Base-by-base conservation (phyloP, 257 asterid species). In the Echites panduratus region DNA sequence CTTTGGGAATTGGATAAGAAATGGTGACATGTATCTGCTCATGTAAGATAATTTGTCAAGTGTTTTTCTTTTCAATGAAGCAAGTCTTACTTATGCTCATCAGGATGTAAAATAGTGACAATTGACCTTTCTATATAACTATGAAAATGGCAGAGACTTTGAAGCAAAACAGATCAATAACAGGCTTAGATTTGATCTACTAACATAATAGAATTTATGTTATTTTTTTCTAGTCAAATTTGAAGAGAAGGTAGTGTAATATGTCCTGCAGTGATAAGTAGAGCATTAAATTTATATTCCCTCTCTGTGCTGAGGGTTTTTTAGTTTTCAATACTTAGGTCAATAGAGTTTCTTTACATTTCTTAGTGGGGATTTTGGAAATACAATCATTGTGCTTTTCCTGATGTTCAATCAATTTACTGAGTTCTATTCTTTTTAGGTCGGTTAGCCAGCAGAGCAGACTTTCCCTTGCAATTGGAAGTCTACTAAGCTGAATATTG, bases 141-240 rank as follows among this genome's bases (percentile, higher is more conserved):
- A 24, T 72, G 41, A 88, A 68, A 68, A 86, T 94, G 47, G 99
- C 99, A 26, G 96, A 83, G 76, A 97, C 97, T 77, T 79, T 94
- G 88, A 89, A 80, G 88, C 89, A 86, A 71, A 94, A 94, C 71
- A 89, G 95, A 40, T 86, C 99, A 16, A 70, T 94, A 66, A 86
- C 93, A n/a, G 84, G 86, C 79, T 70, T 94, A 71, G 97, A 94
- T 82, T 89, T 94, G 59, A n/a, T n/a, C n/a, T n/a, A n/a, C n/a
- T n/a, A n/a, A n/a, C n/a, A n/a, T n/a, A n/a, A n/a, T n/a, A n/a
- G n/a, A n/a, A n/a, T n/a, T n/a, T n/a, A n/a, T n/a, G n/a, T n/a
- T n/a, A n/a, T n/a, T n/a, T n/a, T n/a, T n/a, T n/a, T n/a, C n/a
- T n/a, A n/a, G n/a, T n/a, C n/a, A n/a, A n/a, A n/a, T n/a, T n/a